Base-by-base conservation (phyloP, 805 yeast species). In the Ascoidea tarda region DNA sequence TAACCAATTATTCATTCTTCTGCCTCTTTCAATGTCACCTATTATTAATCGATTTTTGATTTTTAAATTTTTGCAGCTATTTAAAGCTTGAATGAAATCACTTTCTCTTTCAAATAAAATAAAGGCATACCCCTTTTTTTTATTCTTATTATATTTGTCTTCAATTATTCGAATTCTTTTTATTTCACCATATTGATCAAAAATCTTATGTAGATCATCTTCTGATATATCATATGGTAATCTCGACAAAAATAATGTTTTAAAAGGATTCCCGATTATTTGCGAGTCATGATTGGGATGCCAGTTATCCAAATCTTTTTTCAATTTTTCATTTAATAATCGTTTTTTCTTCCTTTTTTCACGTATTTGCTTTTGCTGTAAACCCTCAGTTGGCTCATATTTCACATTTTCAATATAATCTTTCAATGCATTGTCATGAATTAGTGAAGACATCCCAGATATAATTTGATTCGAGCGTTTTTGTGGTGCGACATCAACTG, bases 61-160 rank as follows among this genome's bases (percentile, higher is more conserved):
- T n/a, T 63, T 64, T 50, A 73, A 57, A 0, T 76, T 80, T 45
- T 85, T 78, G 46, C 80, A 75, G 32, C 76, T 82, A 46, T 77
- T 73, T 31, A 76, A 73, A 1, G 96, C 93, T 10, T 64, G 66
- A 50, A 76, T 74, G 28, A 88, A 83, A 54, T 81, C 85, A 1
- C 66, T 55, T 16, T 80, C 84, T 32, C 73, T 69, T 51, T 76
- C 81, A 64, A 78, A 91, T 3, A 82, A 82, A 1, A 89, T 69
- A 62, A 91, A 91, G 1, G 84, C 97, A 64, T 91, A 91, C 0
- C 98, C 97, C 55, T 79, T 71, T 4, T 90, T 77, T 55, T 76
- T 75, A 5, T 77, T 78, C 2, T 73, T 59, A 4, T 69, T 64
- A 16, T 68, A 62, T 50, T 74, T 70, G 53, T 81, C 80, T 54